Evolutionary conservation across 768 basidiomycete species (phyloP).

Genomic region (Rhodotorula babjevae): DNA sequence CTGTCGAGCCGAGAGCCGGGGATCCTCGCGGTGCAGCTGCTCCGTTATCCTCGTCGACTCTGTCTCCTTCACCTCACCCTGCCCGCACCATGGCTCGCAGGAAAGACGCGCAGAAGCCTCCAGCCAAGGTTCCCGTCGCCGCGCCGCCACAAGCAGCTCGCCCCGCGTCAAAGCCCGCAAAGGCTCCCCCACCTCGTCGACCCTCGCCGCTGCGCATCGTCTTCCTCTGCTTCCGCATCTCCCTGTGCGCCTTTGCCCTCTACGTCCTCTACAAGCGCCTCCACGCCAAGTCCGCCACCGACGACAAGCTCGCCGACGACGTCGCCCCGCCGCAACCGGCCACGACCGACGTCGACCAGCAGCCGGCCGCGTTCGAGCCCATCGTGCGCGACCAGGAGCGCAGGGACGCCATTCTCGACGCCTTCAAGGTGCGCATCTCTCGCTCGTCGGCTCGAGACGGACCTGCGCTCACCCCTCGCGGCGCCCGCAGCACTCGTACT

Average conservation of each 20-base stretch:
- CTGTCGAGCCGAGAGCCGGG: too few relatives aligned
- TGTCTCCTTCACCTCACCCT: neutral
- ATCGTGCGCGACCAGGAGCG: slow-evolving; percentile 54
- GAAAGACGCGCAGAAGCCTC: neutral
- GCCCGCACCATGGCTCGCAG: neutral
- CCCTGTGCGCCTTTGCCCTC: slow-evolving; percentile 1
- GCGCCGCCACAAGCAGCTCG: too few relatives aligned
- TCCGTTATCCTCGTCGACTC: too few relatives aligned
- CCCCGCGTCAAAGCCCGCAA: neutral
- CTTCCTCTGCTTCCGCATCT: slow-evolving; percentile 1
- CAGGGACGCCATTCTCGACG: slow-evolving; percentile 66
- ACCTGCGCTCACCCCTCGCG: slow-evolving; percentile 5
- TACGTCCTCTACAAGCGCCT: neutral
- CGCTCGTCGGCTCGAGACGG: neutral
- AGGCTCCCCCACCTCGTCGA: neutral
- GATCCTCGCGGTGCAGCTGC: too few relatives aligned
- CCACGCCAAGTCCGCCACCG: neutral
- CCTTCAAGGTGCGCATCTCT: slow-evolving; percentile 62
- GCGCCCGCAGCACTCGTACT: slow-evolving; percentile 68
- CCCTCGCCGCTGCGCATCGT: neutral
- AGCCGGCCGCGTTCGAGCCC: slow-evolving; percentile 3
- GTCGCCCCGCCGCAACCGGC: too few relatives aligned
- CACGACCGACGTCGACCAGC: too few relatives aligned
- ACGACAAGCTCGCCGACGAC: neutral
- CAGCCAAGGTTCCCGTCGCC: neutral